A percentile compares a stretch with the other conserved stretches of the same genome.
Conservation (phyloP, 2,329 filamentous ascomycete species). For the Apiospora hydei region DNA sequence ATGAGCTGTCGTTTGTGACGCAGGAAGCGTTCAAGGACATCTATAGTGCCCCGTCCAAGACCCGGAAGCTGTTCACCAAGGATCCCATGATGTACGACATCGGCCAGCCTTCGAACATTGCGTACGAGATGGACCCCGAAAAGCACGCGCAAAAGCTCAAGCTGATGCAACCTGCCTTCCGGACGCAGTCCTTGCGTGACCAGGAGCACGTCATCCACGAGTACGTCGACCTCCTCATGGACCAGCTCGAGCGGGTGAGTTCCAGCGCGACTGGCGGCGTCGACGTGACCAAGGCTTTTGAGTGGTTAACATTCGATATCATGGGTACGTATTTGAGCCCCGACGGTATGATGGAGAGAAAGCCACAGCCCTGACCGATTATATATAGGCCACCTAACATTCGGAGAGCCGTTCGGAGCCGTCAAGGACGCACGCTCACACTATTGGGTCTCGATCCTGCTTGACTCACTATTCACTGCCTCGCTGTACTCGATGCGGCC, state of each 20-base stretch:
- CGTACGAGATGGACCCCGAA: slow-evolving; percentile 32
- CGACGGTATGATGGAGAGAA: not conserved
- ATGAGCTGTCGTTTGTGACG: slow-evolving; percentile 33
- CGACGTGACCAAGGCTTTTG: slow-evolving; percentile 32
- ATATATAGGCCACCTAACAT: slow-evolving; percentile 29
- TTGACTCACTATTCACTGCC: slow-evolving; percentile 26
- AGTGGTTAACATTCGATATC: slow-evolving; percentile 38
- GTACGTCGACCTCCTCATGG: slow-evolving; percentile 32
- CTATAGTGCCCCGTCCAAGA: slow-evolving; percentile 31
- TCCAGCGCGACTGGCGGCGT: slow-evolving; percentile 24
- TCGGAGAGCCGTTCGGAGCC: slow-evolving; percentile 34
- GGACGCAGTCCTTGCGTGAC: slow-evolving; percentile 32
- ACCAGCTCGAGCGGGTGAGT: slow-evolving; percentile 28
- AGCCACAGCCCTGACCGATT: not conserved
- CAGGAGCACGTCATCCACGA: slow-evolving; percentile 36
- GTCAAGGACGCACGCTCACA: slow-evolving; percentile 26
- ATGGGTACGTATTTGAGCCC: slow-evolving; percentile 25
- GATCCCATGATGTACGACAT: slow-evolving; percentile 31
- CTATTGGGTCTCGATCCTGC: slow-evolving; percentile 32
- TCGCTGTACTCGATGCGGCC: slow-evolving; percentile 28
- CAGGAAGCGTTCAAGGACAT: slow-evolving; percentile 30
- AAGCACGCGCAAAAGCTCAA: slow-evolving; percentile 33
- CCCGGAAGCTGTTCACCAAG: slow-evolving; percentile 32
- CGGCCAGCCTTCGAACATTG: slow-evolving; percentile 29
- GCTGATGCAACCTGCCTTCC: slow-evolving; percentile 34